Evolutionary conservation across 1,284 basidiomycete species (phyloP).

Genomic region (Ceratobasidium theobromae): DNA sequence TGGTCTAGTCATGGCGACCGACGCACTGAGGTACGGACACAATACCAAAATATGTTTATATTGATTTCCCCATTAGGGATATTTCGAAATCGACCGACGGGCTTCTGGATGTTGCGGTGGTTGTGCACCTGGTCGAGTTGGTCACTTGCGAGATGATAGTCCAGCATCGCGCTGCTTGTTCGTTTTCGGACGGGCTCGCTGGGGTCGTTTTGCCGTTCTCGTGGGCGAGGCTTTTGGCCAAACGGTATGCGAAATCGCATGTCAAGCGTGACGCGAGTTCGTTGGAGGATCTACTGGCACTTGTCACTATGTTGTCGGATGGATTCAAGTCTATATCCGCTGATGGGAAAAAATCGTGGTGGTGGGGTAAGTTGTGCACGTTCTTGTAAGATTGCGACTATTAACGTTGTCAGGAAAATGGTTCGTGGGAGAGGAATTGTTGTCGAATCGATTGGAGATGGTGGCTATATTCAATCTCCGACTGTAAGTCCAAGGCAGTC

Average conservation of each 20-base stretch:
- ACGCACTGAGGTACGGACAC: background rate
- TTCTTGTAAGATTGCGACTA: background rate
- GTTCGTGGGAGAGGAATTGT: background rate
- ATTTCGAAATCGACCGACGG: background rate
- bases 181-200: background rate
- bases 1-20: background rate
- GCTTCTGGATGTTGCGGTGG: background rate
- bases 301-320: background rate
- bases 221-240: background rate
- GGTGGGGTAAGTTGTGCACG: background rate
- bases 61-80: background rate
- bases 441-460: background rate
- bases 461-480: background rate
- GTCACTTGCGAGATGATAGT: slow-evolving; percentile 9
- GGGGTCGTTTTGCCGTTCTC: background rate
- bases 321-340: background rate
- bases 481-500: background rate
- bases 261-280: background rate
- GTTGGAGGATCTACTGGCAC: background rate
- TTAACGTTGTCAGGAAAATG: background rate
- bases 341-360: no score
- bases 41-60: background rate
- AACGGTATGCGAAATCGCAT: background rate
- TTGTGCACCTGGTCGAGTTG: background rate
- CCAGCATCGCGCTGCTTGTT: background rate